Percentiles rank a stretch among this genome's conserved stretches.
These are phyloP conservation scores for Coemansia sp. DNA, from an alignment of 371 early-diverging fungal genomes.

Conservation along the genomic window DNA sequence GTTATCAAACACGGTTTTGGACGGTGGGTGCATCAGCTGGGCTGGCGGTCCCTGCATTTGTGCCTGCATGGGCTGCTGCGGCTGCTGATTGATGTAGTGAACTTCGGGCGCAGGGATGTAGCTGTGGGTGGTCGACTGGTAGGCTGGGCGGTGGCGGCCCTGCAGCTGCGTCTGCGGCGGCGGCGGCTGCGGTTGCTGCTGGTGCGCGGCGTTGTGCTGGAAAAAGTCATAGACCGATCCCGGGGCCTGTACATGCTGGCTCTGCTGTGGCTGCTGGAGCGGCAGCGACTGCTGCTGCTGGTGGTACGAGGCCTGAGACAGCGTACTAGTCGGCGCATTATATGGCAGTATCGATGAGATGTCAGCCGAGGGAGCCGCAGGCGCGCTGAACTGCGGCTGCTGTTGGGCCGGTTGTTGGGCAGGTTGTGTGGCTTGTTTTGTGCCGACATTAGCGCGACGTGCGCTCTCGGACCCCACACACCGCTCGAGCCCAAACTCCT, in stretches of 20 bases:
- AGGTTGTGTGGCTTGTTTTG: too few relatives aligned
- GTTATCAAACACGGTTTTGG: conserved; percentile 60
- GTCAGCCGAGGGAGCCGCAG: neutral
- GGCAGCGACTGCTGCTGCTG: conserved; percentile 1
- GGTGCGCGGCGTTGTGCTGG: conserved; percentile 27
- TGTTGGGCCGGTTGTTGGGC: neutral
- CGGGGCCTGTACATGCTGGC: neutral
- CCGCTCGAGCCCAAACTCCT: conserved; percentile 43
- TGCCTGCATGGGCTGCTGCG: conserved; percentile 7
- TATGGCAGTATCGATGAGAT: conserved; percentile 4
- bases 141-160: conserved; percentile 15
- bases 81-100: conserved; percentile 22
- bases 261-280: neutral
- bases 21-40: conserved; percentile 38
- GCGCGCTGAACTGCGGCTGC: neutral
- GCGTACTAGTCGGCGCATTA: conserved; percentile 4
- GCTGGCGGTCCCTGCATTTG: conserved; percentile 20
- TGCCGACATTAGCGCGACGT: neutral
- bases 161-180: conserved; percentile 20
- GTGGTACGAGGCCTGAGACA: neutral
- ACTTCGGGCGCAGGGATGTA: conserved; percentile 18
- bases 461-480: conserved; percentile 35
- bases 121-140: conserved; percentile 21
- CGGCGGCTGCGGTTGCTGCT: neutral
- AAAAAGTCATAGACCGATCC: conserved; percentile 47